Evolutionary conservation across 2,329 filamentous ascomycete species (phyloP).

Genomic region (Curvularia sp.): DNA sequence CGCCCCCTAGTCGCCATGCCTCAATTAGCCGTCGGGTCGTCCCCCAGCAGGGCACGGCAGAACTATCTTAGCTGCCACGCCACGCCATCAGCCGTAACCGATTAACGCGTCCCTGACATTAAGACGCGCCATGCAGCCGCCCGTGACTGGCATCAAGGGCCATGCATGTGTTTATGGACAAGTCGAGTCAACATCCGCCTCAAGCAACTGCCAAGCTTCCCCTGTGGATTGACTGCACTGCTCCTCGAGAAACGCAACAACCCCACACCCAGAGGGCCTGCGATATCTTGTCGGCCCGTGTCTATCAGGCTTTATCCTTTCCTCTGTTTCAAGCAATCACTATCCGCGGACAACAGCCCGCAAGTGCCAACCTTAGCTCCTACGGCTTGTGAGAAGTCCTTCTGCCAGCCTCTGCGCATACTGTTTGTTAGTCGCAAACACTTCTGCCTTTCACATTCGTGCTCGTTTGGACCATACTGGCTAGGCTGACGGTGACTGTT

Average conservation of each 20-base stretch:
- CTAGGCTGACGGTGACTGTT: slow-evolving; percentile 11
- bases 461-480: slow-evolving; percentile 12
- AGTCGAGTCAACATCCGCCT: neutral
- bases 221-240: slow-evolving; percentile 5
- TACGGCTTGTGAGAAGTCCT: slow-evolving; percentile 5
- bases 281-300: slow-evolving; percentile 12
- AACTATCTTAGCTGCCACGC: slow-evolving; percentile 5
- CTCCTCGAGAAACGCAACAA: slow-evolving; percentile 1
- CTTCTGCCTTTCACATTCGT: slow-evolving; percentile 4
- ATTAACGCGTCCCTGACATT: slow-evolving; percentile 11
- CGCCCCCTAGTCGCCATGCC: neutral
- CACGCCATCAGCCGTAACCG: slow-evolving; percentile 1
- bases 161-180: neutral
- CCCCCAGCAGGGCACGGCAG: neutral
- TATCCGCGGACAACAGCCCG: slow-evolving; percentile 9
- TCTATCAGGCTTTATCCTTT: slow-evolving; percentile 3
- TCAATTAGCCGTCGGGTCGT: neutral
- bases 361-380: slow-evolving; percentile 23
- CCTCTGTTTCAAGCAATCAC: slow-evolving; percentile 6
- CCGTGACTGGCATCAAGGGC: neutral
- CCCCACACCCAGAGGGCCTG: slow-evolving; percentile 6
- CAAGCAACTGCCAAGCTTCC: slow-evolving; percentile 1
- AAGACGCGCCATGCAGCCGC: slow-evolving; percentile 8
- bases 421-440: slow-evolving; percentile 10
- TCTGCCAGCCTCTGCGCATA: slow-evolving; percentile 9